Evolutionary conservation across 352 stramenopile species (phyloP).

Genomic region (Globisporangium rhizosaccharum): DNA sequence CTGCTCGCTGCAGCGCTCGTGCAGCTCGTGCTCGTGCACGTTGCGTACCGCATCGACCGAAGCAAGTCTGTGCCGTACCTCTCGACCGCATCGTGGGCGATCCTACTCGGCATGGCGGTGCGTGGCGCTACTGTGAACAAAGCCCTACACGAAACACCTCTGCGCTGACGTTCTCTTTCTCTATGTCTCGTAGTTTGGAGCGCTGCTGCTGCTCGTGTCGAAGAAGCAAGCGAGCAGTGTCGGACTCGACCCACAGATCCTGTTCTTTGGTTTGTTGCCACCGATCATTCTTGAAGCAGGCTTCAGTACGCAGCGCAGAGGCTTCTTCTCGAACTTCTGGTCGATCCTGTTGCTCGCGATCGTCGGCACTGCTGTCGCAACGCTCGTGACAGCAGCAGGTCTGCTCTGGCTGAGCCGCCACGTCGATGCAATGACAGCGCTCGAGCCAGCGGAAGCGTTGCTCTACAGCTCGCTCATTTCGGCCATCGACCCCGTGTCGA

Average conservation of each 20-base stretch:
- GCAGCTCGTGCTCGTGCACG: conserved; percentile 44
- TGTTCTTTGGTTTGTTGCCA: conserved; percentile 56
- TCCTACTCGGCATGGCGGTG: conserved; percentile 45
- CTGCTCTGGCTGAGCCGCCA: conserved; percentile 39
- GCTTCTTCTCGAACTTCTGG: conserved; percentile 45
- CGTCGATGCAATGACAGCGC: conserved; percentile 71
- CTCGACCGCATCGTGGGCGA: conserved; percentile 49
- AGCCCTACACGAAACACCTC: not conserved
- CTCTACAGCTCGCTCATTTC: too few relatives aligned
- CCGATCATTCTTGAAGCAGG: conserved; percentile 64
- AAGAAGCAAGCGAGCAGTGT: conserved; percentile 17
- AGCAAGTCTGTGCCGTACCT: conserved; percentile 25
- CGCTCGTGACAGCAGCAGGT: conserved; percentile 35
- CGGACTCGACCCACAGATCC: conserved; percentile 41
- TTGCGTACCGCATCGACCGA: conserved; percentile 52
- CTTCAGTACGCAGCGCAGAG: conserved; percentile 58
- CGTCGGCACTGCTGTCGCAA: conserved; percentile 46
- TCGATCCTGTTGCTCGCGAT: conserved; percentile 39
- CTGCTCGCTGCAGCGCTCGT: conserved; percentile 39
- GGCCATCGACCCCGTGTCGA: too few relatives aligned
- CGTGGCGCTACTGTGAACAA: conserved; percentile 1
- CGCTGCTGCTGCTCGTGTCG: too few relatives aligned
- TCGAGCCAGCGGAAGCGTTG: conserved; percentile 13
- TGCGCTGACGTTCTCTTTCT: not conserved
- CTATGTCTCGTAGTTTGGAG: too few relatives aligned